Evolutionary conservation across 805 yeast species (phyloP).

Genomic region (Candida xyloterini): DNA sequence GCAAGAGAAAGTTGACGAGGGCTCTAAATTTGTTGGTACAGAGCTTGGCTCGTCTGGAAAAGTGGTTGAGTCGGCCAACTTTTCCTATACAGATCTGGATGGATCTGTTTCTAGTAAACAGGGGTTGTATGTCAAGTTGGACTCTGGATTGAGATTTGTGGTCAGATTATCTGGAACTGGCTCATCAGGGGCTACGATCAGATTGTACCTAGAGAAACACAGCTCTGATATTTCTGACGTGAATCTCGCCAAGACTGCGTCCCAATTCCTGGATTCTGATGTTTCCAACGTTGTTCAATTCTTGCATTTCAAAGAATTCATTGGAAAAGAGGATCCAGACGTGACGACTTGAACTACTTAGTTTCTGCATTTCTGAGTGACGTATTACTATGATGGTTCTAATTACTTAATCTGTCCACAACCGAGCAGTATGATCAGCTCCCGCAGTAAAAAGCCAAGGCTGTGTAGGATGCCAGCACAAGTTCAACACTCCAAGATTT

Average conservation of each 20-base stretch:
- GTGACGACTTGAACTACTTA: slow-evolving; percentile 61
- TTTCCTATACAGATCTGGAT: slow-evolving; percentile 89
- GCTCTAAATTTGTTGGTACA: slow-evolving; percentile 47
- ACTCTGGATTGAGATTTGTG: slow-evolving; percentile 79
- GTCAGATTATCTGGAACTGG: slow-evolving; percentile 96
- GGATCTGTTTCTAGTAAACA: slow-evolving; percentile 86
- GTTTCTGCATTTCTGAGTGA: neutral
- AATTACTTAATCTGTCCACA: slow-evolving; percentile 78
- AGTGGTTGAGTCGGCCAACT: slow-evolving; percentile 79
- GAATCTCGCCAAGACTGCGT: slow-evolving; percentile 46
- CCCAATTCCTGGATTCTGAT: slow-evolving; percentile 63
- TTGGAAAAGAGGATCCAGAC: slow-evolving; percentile 85
- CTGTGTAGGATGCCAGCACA: slow-evolving; percentile 95
- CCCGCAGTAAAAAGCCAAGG: slow-evolving; percentile 98
- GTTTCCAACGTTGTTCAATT: slow-evolving; percentile 62
- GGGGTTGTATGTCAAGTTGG: slow-evolving; percentile 81
- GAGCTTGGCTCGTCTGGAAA: slow-evolving; percentile 45
- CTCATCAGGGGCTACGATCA: slow-evolving; percentile 94
- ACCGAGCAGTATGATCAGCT: slow-evolving; percentile 91
- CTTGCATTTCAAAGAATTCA: slow-evolving; percentile 65
- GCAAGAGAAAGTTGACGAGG: slow-evolving; percentile 34
- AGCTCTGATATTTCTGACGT: slow-evolving; percentile 54
- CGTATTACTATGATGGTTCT: neutral
- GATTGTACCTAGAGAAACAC: slow-evolving; percentile 87
- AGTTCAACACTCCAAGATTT: slow-evolving; percentile 82